Conservation (phyloP, 495 filamentous ascomycete species). For the Lichenothelia convexa region DNA sequence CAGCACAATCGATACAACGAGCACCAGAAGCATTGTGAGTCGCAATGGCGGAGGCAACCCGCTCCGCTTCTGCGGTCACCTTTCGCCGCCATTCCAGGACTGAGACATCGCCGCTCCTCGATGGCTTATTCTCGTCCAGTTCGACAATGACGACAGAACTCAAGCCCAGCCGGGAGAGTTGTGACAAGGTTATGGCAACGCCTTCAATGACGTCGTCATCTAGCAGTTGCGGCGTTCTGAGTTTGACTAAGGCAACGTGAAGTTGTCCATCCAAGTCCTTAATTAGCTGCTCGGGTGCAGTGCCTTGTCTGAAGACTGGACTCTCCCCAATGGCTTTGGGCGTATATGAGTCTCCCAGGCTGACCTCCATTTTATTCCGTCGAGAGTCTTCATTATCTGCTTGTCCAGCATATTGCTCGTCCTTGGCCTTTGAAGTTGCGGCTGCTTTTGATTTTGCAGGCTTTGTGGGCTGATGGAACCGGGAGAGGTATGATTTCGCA, state of each 20-base stretch:
- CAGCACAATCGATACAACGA: conserved; percentile 45
- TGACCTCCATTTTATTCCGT: conserved; percentile 25
- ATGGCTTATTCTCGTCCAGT: conserved; percentile 24
- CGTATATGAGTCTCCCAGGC: conserved; percentile 43
- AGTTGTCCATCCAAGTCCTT: conserved; percentile 30
- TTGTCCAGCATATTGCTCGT: neutral
- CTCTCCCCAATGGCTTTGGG: conserved; percentile 42
- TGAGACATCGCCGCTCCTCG: conserved; percentile 1
- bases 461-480: conserved; percentile 37
- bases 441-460: conserved; percentile 2
- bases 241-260: conserved; percentile 74
- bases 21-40: conserved; percentile 43
- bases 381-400: neutral
- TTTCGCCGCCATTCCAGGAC: conserved; percentile 22
- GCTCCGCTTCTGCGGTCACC: conserved; percentile 47
- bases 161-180: conserved; percentile 65
- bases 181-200: conserved; percentile 64
- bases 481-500: conserved; percentile 70
- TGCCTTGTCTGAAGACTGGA: conserved; percentile 40
- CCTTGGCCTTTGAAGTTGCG: too few relatives aligned
- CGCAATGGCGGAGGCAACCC: conserved; percentile 57
- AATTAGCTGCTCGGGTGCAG: conserved; percentile 19
- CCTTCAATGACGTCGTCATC: conserved; percentile 50
- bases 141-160: conserved; percentile 69
- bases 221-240: conserved; percentile 51